Base-by-base conservation (phyloP, 2,329 filamentous ascomycete species). In the Neocatenulostroma microsporum region DNA sequence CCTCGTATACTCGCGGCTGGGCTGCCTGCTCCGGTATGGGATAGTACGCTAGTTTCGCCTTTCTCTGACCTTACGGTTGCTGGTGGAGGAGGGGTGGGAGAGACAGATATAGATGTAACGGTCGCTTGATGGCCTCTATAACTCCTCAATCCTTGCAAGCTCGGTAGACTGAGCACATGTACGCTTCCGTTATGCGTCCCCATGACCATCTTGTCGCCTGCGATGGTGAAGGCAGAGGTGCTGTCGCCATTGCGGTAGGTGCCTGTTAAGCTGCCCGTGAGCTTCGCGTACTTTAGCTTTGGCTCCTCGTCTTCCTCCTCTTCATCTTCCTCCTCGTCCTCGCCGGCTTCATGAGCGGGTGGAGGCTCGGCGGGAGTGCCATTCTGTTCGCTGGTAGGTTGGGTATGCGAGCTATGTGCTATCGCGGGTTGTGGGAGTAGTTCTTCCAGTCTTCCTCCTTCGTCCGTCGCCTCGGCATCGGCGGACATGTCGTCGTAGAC, bases 161-260 rank as follows among this genome's bases (percentile, higher is more conserved):
- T 76, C 1, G 91, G 88, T 13, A 96, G 63, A 46, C 85, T 82
- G 30, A 95, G 67, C 44, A 94, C 81, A 68, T 98, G 84, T 54
- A 96, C 89, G 55, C 91, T 94, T 53, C 91, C 91, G 64, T 94
- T 94, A 61, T 98, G 89, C 21, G 91, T 95, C 48, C 89, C 91
- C 50, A 94, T 71, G 45, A 95, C 85, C 89, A 96, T 94, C 68
- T 96, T 96, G 69, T 98, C 89, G 35, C 89, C 89, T 26, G 84
- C 84, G 33, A 94, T 85, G 33, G 93, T 66, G 58, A 94, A 94
- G 7, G 84, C 71, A 62, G 88, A 95, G 18, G 89, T 95, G 50
- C 87, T 85, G 72, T 98, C 91, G 50, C 86, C 88, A 66, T 94
- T 94, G 40, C 87, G 80, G 66, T 98, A 98, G 21, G 95, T 76